Evolutionary conservation across 495 filamentous ascomycete species (phyloP).

Genomic region (Trichoderma gamsii): DNA sequence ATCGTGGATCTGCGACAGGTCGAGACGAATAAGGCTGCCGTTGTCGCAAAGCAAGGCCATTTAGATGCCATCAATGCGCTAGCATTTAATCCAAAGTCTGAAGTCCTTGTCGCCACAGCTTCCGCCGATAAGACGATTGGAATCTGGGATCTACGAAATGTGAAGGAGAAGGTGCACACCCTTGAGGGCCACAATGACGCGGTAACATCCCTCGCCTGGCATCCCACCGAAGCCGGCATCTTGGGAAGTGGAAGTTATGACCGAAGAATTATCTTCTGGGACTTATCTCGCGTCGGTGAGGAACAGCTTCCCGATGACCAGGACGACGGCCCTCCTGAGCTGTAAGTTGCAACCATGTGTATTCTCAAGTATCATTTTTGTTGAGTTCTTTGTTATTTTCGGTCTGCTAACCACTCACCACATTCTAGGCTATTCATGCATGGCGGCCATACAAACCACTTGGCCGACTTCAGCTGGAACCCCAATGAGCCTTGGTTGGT

Average conservation of each 20-base stretch:
- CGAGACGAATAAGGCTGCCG: constrained; percentile 56
- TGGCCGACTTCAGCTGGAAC: constrained; percentile 97
- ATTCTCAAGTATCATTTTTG: constrained; percentile 16
- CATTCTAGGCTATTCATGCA: constrained; percentile 86
- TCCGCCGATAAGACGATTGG: constrained; percentile 93
- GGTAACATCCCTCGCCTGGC: constrained; percentile 89
- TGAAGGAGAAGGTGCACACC: constrained; percentile 77
- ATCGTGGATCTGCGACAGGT: constrained; percentile 75
- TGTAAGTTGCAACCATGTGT: constrained; percentile 51
- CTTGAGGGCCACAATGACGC: constrained; percentile 79
- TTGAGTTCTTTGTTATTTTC: constrained; percentile 19
- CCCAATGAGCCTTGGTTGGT: constrained; percentile 92
- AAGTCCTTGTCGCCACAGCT: constrained; percentile 82
- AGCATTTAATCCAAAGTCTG: constrained; percentile 83
- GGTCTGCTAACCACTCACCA: not conserved
- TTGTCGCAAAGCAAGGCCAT: constrained; percentile 63
- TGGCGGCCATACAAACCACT: constrained; percentile 92
- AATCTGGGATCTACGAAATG: constrained; percentile 88
- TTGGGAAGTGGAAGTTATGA: constrained; percentile 89
- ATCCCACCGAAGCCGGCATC: constrained; percentile 80
- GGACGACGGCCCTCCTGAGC: constrained; percentile 94
- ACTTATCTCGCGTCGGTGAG: constrained; percentile 80
- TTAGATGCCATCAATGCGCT: constrained; percentile 89
- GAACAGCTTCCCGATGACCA: constrained; percentile 92
- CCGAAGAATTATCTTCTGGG: constrained; percentile 92